Conservation (phyloP, 2,329 filamentous ascomycete species). For the Blastomyces percursus region DNA sequence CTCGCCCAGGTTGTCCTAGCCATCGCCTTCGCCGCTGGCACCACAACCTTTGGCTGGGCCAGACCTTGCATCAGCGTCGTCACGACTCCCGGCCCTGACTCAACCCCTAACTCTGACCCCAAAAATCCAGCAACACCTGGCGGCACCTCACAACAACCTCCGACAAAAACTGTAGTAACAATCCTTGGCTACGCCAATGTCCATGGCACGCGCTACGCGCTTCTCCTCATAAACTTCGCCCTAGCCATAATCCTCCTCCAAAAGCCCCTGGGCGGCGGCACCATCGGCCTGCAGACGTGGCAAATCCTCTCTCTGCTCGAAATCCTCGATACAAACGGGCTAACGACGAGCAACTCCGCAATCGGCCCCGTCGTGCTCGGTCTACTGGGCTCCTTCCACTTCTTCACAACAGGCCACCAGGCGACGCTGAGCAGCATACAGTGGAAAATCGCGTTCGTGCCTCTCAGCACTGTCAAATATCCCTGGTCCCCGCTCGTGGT, state of each 20-base stretch:
- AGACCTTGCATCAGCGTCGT: slow-evolving; percentile 72
- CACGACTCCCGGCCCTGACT: slow-evolving; percentile 33
- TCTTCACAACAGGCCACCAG: slow-evolving; percentile 96
- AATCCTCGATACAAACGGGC: slow-evolving; percentile 50
- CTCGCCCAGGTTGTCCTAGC: slow-evolving; percentile 72
- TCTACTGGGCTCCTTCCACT: slow-evolving; percentile 85
- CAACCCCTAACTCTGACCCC: slow-evolving; percentile 32
- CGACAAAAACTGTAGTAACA: slow-evolving; percentile 46
- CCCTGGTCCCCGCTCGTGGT: slow-evolving; percentile 81
- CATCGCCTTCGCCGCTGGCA: slow-evolving; percentile 70
- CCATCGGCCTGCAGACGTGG: slow-evolving; percentile 71
- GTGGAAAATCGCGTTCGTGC: slow-evolving; percentile 92
- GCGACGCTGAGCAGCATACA: slow-evolving; percentile 79
- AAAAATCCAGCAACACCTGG: slow-evolving; percentile 29
- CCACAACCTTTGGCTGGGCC: slow-evolving; percentile 73
- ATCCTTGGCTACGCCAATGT: slow-evolving; percentile 87
- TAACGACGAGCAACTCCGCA: slow-evolving; percentile 50
- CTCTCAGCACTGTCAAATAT: slow-evolving; percentile 69
- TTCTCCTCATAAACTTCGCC: slow-evolving; percentile 69
- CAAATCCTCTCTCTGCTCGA: slow-evolving; percentile 70
- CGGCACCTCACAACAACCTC: slow-evolving; percentile 6
- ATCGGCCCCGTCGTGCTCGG: slow-evolving; percentile 78
- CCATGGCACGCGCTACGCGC: slow-evolving; percentile 80
- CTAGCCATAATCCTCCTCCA: slow-evolving; percentile 68
- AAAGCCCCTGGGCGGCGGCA: slow-evolving; percentile 87